Evolutionary conservation across 169 alveolate species (phyloP).

Genomic region (Plasmodium relictum): DNA sequence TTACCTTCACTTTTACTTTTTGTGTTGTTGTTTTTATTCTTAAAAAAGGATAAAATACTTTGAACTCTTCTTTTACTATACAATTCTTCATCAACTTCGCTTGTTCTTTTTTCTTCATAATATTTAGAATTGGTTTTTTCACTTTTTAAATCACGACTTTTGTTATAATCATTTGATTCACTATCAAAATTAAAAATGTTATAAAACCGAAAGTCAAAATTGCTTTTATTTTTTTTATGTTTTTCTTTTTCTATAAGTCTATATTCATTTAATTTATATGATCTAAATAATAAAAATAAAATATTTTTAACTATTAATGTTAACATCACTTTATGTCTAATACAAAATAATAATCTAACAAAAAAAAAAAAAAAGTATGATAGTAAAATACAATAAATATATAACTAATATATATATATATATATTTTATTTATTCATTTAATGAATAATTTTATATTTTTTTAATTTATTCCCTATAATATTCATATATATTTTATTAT

Average conservation of each 20-base stretch:
- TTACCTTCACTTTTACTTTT: neutral
- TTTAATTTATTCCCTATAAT: no score
- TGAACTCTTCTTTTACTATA: neutral
- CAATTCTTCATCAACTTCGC: neutral
- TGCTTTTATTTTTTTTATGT: conserved; percentile 62
- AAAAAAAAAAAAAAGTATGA: neutral
- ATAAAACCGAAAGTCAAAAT: conserved; percentile 42
- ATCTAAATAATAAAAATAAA: conserved; percentile 48
- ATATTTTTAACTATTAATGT: conserved; percentile 60
- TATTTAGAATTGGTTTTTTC: neutral
- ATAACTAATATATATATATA: neutral
- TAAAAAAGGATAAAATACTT: neutral
- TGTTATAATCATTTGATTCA: conserved; percentile 7
- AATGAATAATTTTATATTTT: no score
- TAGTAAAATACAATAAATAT: neutral
- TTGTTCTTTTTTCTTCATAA: neutral
- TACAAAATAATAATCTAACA: conserved; percentile 45
- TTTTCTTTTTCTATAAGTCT: conserved; percentile 66
- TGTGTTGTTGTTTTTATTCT: neutral
- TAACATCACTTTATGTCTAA: conserved; percentile 41
- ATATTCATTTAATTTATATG: conserved; percentile 62
- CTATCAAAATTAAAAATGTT: conserved; percentile 17
- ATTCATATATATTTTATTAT: neutral
- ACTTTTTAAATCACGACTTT: neutral
- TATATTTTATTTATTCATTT: no score